These are phyloP conservation scores for Tulasnella sp. DNA, from an alignment of 768 basidiomycete genomes.

Conservation along the genomic window DNA sequence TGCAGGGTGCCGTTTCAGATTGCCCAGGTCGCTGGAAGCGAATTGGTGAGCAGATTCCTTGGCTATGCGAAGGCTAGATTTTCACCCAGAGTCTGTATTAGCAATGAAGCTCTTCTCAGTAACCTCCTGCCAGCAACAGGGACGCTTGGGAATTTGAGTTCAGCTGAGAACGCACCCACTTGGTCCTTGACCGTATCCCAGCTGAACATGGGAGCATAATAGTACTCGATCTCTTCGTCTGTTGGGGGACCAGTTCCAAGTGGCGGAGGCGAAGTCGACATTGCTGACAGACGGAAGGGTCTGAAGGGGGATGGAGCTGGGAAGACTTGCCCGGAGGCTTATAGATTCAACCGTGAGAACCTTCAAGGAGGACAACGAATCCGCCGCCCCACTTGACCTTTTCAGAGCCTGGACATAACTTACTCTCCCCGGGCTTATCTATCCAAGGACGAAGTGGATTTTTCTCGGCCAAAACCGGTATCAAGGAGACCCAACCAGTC, in stretches of 20 bases:
- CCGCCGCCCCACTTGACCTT: too few relatives aligned
- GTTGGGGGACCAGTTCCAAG: conserved; percentile 20
- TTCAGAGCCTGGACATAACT: too few relatives aligned
- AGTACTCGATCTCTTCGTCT: conserved; percentile 23
- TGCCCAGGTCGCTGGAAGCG: conserved; percentile 63
- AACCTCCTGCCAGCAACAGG: background rate
- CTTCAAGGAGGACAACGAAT: too few relatives aligned
- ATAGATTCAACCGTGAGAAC: too few relatives aligned
- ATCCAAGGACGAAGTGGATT: too few relatives aligned
- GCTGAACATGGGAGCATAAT: conserved; percentile 22
- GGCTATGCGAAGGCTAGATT: background rate
- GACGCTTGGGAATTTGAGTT: background rate
- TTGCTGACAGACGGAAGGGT: background rate
- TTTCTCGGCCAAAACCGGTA: too few relatives aligned
- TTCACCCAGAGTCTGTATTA: conserved; percentile 24
- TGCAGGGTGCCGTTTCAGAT: conserved; percentile 66
- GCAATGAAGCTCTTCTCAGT: background rate
- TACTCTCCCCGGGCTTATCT: too few relatives aligned
- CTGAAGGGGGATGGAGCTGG: background rate
- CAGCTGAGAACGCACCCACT: conserved; percentile 18
- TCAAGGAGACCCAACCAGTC: too few relatives aligned
- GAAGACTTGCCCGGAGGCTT: background rate
- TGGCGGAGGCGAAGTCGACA: background rate
- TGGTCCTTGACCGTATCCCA: conserved; percentile 28
- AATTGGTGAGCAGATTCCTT: background rate